Conservation (phyloP, 768 basidiomycete species). For the Leccinum ochraceum region DNA sequence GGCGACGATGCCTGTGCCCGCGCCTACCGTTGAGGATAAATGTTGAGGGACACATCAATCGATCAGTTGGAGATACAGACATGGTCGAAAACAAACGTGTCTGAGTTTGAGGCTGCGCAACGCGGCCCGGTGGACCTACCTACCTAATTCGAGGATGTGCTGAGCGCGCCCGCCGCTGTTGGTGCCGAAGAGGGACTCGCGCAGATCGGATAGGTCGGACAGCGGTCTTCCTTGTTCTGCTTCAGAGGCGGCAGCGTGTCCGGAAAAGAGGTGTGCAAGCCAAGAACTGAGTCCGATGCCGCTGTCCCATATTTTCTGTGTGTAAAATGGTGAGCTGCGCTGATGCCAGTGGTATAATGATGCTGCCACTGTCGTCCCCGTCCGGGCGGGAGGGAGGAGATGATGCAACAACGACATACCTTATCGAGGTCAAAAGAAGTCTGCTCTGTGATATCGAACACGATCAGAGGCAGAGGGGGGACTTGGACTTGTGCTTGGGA, state of each 20-base stretch:
- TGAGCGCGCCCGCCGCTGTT: conserved; percentile 25
- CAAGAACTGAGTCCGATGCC: conserved; percentile 85
- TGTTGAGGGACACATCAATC: neutral
- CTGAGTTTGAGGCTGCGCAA: neutral
- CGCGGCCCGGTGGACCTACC: conserved; percentile 7
- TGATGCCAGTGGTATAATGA: neutral
- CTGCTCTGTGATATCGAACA: conserved; percentile 67
- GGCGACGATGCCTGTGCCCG: conserved; percentile 92
- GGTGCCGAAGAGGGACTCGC: conserved; percentile 41
- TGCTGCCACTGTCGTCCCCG: neutral
- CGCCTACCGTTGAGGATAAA: conserved; percentile 46
- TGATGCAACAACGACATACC: conserved; percentile 45
- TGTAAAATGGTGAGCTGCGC: neutral
- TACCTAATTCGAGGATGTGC: conserved; percentile 72
- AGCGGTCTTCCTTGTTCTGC: conserved; percentile 1
- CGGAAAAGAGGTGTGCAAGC: conserved; percentile 47
- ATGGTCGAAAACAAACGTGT: neutral
- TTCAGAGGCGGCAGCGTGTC: neutral
- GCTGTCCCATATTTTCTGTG: conserved; percentile 95
- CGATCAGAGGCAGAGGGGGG: neutral
- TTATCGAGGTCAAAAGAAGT: conserved; percentile 94
- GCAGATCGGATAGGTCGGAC: conserved; percentile 28
- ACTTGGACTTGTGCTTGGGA: neutral
- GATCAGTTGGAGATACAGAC: neutral
- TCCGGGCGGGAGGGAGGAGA: neutral